These are phyloP conservation scores for Pyrenophora graminea DNA, from an alignment of 2,329 filamentous ascomycete genomes.

Conservation along the genomic window DNA sequence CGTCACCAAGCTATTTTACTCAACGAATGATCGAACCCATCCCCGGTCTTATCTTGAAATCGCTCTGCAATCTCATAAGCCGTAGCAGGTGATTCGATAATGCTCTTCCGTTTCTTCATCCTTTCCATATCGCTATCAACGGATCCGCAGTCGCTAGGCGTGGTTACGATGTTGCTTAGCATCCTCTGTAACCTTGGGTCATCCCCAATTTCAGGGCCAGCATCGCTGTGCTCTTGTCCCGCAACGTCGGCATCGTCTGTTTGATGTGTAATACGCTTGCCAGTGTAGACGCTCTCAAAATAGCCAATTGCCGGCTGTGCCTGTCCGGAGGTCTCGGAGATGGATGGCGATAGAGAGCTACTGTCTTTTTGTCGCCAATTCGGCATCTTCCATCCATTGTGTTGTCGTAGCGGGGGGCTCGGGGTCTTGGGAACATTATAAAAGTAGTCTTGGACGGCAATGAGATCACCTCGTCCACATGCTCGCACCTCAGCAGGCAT, in stretches of 20 bases:
- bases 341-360: neutral
- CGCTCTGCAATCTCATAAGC: conserved; percentile 2
- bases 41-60: conserved; percentile 1
- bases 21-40: neutral
- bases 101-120: conserved; percentile 13
- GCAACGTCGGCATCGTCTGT: neutral
- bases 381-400: conserved; percentile 1
- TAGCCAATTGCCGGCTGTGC: neutral
- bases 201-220: conserved; percentile 5
- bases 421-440: conserved; percentile 2
- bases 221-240: conserved; percentile 1
- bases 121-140: conserved; percentile 11
- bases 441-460: conserved; percentile 3
- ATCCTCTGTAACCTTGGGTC: conserved; percentile 8
- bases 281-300: conserved; percentile 1
- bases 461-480: conserved; percentile 13
- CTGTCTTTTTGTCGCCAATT: neutral
- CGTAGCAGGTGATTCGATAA: neutral
- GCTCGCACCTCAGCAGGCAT: neutral
- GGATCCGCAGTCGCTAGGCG: neutral
- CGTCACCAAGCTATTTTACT: neutral
- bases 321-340: neutral
- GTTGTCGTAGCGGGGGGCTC: neutral
- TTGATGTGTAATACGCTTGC: neutral
- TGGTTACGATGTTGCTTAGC: neutral